Conservation (phyloP, 371 early-diverging fungal species). For the Rhizopus arrhizus region DNA sequence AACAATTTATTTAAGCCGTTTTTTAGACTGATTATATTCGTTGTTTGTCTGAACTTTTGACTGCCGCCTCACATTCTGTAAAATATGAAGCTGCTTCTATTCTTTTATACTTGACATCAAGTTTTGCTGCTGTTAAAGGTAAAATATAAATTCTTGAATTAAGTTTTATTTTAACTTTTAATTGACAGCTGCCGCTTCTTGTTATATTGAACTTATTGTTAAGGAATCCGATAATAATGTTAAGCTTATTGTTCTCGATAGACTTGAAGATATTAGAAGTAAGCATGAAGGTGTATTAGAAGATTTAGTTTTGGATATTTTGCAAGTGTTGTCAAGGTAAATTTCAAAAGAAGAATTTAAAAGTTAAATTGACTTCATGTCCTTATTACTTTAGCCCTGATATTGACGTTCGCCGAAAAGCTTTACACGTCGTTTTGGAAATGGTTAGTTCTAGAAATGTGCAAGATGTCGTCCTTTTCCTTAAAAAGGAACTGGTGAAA, state of each 20-base stretch:
- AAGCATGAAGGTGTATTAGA: slow-evolving; percentile 87
- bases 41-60: slow-evolving; percentile 83
- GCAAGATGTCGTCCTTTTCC: slow-evolving; percentile 86
- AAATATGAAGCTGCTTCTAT: slow-evolving; percentile 97
- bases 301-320: slow-evolving; percentile 91
- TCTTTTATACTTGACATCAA: slow-evolving; percentile 82
- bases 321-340: slow-evolving; percentile 82
- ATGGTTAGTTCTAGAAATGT: slow-evolving; percentile 91
- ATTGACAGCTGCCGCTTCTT: slow-evolving; percentile 77
- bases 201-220: slow-evolving; percentile 86
- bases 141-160: slow-evolving; percentile 11
- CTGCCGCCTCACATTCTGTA: slow-evolving; percentile 82
- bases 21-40: slow-evolving; percentile 79
- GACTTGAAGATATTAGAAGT: slow-evolving; percentile 81
- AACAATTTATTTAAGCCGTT: neutral
- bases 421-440: slow-evolving; percentile 84
- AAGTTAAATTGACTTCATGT: neutral
- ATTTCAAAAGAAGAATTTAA: neutral
- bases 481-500: slow-evolving; percentile 92
- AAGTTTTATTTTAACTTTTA: neutral
- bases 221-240: slow-evolving; percentile 97
- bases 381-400: slow-evolving; percentile 67
- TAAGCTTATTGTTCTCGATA: slow-evolving; percentile 93
- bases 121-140: slow-evolving; percentile 89
- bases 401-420: slow-evolving; percentile 92